A percentile compares a stretch with the other conserved stretches of the same genome.
These are phyloP conservation scores for Metarhizium guizhouense DNA, from an alignment of 2,329 filamentous ascomycete genomes.

Conservation along the genomic window DNA sequence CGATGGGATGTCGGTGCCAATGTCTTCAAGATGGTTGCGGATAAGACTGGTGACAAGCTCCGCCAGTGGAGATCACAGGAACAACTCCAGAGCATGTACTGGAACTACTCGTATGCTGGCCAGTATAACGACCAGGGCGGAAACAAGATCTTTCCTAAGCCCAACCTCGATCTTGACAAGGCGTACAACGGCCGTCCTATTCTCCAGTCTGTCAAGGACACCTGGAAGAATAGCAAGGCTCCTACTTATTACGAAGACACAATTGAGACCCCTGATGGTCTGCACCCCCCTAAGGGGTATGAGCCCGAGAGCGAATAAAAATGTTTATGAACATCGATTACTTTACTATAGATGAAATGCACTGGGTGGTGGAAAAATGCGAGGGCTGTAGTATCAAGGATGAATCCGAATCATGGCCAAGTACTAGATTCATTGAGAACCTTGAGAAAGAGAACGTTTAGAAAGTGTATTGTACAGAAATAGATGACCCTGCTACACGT, in stretches of 20 bases:
- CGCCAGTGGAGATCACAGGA: slow-evolving; percentile 26
- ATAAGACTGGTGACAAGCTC: slow-evolving; percentile 47
- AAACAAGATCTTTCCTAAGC: slow-evolving; percentile 27
- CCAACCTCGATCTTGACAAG: slow-evolving; percentile 27
- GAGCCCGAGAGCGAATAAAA: slow-evolving; percentile 8
- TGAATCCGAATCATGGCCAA: background rate
- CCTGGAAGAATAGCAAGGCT: slow-evolving; percentile 27
- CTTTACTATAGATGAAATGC: background rate
- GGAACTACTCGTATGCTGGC: slow-evolving; percentile 47
- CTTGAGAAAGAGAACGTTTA: background rate
- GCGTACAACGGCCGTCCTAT: slow-evolving; percentile 24
- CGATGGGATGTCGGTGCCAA: slow-evolving; percentile 67
- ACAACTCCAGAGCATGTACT: slow-evolving; percentile 32
- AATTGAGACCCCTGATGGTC: slow-evolving; percentile 31
- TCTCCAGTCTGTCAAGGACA: slow-evolving; percentile 26
- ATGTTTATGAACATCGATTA: background rate
- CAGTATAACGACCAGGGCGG: slow-evolving; percentile 29
- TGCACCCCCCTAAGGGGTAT: slow-evolving; percentile 33
- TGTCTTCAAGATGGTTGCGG: slow-evolving; percentile 53
- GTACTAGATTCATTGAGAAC: background rate
- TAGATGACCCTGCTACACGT: no score
- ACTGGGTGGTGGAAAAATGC: background rate
- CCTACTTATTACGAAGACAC: slow-evolving; percentile 34
- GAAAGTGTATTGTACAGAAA: background rate
- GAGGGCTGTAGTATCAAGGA: background rate